A percentile compares a stretch with the other conserved stretches of the same genome.
phyloP scores from a whole-genome alignment of 306 rosid species.

The Carpinus viminea region DNA sequence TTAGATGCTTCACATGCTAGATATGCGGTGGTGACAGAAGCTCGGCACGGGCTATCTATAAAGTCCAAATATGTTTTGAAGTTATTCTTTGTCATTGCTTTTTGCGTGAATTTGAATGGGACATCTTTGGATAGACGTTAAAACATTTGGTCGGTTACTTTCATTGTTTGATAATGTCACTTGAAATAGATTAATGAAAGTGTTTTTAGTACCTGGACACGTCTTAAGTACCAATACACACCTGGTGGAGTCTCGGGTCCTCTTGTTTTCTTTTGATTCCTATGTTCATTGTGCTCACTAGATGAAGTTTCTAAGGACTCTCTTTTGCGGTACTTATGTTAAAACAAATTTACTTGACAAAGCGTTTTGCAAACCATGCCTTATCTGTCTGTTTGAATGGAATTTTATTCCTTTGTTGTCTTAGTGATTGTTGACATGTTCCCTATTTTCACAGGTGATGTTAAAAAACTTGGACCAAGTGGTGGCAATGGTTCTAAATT shows the following conservation, averaged over 20 bases:
- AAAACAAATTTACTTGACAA: not conserved
- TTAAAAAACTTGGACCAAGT: slow-evolving; percentile 90
- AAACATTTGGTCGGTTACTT: not conserved
- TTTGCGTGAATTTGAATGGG: not conserved
- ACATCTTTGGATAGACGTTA: not conserved
- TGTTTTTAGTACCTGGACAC: not conserved
- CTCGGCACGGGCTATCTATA: not conserved
- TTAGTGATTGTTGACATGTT: slow-evolving; percentile 5
- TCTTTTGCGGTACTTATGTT: not conserved
- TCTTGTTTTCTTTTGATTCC: not conserved
- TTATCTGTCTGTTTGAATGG: not conserved
- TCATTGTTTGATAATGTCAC: not conserved
- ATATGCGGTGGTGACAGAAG: not conserved
- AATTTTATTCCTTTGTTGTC: not conserved
- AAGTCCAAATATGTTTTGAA: not conserved
- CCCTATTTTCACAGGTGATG: slow-evolving; percentile 69
- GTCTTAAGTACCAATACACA: not conserved
- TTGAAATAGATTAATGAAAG: not conserved
- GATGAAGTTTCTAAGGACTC: not conserved
- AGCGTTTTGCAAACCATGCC: not conserved
- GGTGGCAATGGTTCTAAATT: slow-evolving; percentile 92
- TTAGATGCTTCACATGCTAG: not conserved
- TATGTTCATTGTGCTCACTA: not conserved
- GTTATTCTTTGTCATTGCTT: not conserved
- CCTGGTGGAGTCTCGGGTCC: not conserved